Conservation (phyloP, 164 flowering plant genomes). For the Dillenia turbinata region DNA sequence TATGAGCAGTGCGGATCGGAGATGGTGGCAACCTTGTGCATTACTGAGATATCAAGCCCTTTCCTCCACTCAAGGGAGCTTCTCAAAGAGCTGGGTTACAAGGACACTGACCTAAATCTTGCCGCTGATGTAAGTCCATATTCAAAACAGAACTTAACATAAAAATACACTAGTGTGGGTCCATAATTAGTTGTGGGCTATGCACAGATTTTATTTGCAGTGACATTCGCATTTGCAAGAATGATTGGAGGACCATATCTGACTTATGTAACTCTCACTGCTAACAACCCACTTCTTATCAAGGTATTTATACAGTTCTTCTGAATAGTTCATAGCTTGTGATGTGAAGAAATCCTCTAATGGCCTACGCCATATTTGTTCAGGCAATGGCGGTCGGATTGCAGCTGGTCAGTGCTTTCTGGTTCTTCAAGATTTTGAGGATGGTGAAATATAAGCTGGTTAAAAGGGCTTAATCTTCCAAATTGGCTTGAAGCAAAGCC, state of each 20-base stretch:
- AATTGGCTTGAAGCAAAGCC: constrained; percentile 9
- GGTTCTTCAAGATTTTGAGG: constrained; percentile 87
- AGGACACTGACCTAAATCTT: constrained; percentile 75
- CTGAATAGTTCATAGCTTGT: neutral
- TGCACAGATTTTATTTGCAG: constrained; percentile 62
- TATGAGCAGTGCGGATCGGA: constrained; percentile 73
- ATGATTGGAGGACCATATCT: constrained; percentile 81
- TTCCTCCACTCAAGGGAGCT: constrained; percentile 83
- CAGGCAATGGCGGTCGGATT: constrained; percentile 85
- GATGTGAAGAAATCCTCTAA: neutral
- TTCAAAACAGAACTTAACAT: neutral
- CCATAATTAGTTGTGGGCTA: neutral
- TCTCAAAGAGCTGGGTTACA: constrained; percentile 86
- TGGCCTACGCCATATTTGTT: neutral
- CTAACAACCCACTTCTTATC: constrained; percentile 64
- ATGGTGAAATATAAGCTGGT: constrained; percentile 69
- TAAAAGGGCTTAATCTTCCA: constrained; percentile 28
- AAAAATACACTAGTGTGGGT: too few relatives aligned
- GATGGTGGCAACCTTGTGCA: constrained; percentile 71
- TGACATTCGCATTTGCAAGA: constrained; percentile 63
- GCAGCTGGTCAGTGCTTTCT: constrained; percentile 80
- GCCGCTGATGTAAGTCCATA: constrained; percentile 69
- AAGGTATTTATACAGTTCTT: constrained; percentile 42
- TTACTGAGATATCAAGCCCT: constrained; percentile 92
- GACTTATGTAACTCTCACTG: constrained; percentile 53